Conservation (phyloP, 2,329 filamentous ascomycete genomes). For the Macroventuria anomochaeta region DNA sequence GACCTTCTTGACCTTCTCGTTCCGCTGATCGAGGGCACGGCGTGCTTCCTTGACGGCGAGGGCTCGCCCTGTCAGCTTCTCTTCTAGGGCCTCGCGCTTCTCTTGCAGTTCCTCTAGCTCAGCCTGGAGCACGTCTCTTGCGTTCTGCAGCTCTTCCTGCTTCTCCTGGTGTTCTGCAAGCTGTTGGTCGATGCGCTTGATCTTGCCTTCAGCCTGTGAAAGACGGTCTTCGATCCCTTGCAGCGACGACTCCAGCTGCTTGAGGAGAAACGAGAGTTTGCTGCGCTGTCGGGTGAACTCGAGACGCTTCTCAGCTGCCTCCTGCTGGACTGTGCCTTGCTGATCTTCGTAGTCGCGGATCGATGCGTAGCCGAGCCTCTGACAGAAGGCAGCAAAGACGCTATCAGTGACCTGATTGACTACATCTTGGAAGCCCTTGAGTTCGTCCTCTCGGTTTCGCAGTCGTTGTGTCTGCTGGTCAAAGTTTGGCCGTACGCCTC, state of each 20-base stretch:
- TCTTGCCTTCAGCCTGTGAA: conserved; percentile 68
- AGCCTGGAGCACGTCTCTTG: conserved; percentile 74
- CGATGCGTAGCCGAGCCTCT: conserved; percentile 81
- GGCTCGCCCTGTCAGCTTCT: conserved; percentile 70
- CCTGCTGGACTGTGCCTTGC: conserved; percentile 89
- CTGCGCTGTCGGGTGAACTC: conserved; percentile 82
- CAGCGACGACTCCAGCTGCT: conserved; percentile 73
- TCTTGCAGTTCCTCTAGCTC: conserved; percentile 79
- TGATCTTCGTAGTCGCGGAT: conserved; percentile 94
- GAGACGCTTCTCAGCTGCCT: conserved; percentile 83
- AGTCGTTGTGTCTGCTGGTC: conserved; percentile 74
- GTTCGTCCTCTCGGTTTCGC: conserved; percentile 64
- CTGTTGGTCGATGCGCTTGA: conserved; percentile 70
- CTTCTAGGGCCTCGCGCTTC: conserved; percentile 71
- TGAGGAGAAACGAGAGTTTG: conserved; percentile 65
- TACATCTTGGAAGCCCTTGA: conserved; percentile 64
- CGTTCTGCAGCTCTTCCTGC: conserved; percentile 75
- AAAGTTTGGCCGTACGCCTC: conserved; percentile 79
- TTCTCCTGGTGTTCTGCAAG: conserved; percentile 69
- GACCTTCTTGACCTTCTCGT: conserved; percentile 78
- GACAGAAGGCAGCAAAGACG: conserved; percentile 85
- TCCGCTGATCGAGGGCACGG: conserved; percentile 80
- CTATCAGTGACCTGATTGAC: conserved; percentile 86
- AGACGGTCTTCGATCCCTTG: conserved; percentile 74
- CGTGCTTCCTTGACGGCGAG: conserved; percentile 81